Evolutionary conservation across 179 eudicot species (phyloP).

Genomic region (Pouteria campechiana): DNA sequence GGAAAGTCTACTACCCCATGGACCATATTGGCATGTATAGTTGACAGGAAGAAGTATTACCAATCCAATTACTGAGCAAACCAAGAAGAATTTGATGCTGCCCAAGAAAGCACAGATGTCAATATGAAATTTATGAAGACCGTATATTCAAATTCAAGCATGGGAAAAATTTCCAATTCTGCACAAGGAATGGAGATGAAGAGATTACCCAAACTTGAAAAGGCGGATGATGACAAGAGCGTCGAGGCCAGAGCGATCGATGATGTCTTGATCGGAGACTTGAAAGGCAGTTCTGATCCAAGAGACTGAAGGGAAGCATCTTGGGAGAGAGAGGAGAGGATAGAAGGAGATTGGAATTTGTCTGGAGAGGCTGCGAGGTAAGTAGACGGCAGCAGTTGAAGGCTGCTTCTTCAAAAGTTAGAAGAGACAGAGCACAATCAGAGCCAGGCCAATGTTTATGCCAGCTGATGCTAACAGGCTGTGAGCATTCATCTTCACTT

Average conservation of each 20-base stretch:
- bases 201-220: conserved; percentile 66
- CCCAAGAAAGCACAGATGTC: conserved; percentile 12
- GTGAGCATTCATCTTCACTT: conserved; percentile 57
- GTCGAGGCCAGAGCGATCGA: conserved; percentile 57
- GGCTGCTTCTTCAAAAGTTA: conserved; percentile 68
- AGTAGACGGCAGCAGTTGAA: conserved; percentile 56
- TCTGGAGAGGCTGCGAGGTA: conserved; percentile 59
- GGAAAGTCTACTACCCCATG: conserved; percentile 15
- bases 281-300: conserved; percentile 57
- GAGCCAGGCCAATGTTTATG: conserved; percentile 67
- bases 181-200: neutral
- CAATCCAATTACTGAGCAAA: conserved; percentile 63
- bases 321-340: conserved; percentile 20
- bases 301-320: conserved; percentile 41
- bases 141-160: neutral
- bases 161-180: neutral
- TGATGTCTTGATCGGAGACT: conserved; percentile 54
- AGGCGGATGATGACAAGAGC: conserved; percentile 73
- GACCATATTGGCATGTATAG: conserved; percentile 25
- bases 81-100: conserved; percentile 78
- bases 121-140: neutral
- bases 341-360: conserved; percentile 16
- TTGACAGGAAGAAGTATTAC: conserved; percentile 66
- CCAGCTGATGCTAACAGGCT: conserved; percentile 57
- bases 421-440: conserved; percentile 52